Percentiles rank a stretch among this genome's conserved stretches.
phyloP scores from a whole-genome alignment of 2,329 filamentous ascomycete species.

The Pseudocercospora vitis region DNA sequence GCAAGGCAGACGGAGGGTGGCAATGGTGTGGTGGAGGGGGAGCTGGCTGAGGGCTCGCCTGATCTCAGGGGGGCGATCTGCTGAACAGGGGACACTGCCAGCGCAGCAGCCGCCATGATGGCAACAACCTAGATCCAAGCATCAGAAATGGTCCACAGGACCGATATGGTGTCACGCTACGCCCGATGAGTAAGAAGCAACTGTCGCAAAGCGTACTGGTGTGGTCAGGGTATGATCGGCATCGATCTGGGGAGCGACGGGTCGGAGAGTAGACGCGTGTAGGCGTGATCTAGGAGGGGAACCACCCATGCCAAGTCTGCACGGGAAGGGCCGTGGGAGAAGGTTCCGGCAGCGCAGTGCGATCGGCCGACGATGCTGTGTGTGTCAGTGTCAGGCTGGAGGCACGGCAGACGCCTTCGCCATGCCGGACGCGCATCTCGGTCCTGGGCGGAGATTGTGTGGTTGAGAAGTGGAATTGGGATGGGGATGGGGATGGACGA shows the following conservation, averaged over 20 bases:
- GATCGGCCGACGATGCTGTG: conserved; percentile 20
- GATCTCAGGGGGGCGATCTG: conserved; percentile 13
- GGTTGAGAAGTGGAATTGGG: too few relatives aligned
- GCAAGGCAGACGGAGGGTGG: background rate
- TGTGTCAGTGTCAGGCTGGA: too few relatives aligned
- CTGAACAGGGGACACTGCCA: conserved; percentile 7
- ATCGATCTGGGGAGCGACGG: conserved; percentile 22
- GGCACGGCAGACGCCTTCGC: background rate
- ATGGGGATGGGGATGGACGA: too few relatives aligned
- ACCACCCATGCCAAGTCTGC: conserved; percentile 13
- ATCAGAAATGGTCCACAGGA: conserved; percentile 13
- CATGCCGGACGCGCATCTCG: background rate
- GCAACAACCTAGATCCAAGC: conserved; percentile 6
- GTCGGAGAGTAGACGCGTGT: conserved; percentile 21
- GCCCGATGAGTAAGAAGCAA: conserved; percentile 10
- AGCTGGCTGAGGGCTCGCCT: too few relatives aligned
- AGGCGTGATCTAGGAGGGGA: conserved; percentile 18
- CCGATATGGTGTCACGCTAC: conserved; percentile 13
- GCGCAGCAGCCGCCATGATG: conserved; percentile 12
- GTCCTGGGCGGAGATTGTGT: conserved; percentile 16
- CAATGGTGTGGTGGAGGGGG: conserved; percentile 13
- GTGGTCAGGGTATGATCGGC: conserved; percentile 18
- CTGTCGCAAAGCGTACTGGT: background rate
- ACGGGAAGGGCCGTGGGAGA: conserved; percentile 23
- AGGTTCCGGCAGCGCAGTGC: conserved; percentile 13